Conservation (phyloP, 495 filamentous ascomycete genomes). For the Xanthoparmelia taractica region DNA sequence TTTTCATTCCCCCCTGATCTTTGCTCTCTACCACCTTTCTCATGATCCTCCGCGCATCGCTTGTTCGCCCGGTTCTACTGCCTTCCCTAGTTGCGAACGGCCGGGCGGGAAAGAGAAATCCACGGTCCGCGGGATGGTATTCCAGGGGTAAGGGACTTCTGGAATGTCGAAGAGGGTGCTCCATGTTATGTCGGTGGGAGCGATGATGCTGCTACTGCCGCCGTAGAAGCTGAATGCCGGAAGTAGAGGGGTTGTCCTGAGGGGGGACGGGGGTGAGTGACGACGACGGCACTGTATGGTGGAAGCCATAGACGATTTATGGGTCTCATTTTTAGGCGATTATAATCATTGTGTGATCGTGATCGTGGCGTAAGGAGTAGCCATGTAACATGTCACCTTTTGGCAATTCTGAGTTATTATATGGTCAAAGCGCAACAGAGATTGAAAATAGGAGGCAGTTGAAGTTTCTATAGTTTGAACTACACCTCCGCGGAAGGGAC, state of each 20-base stretch:
- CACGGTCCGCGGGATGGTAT: background rate
- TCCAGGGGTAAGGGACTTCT: background rate
- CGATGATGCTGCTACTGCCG: background rate
- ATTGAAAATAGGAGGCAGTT: background rate
- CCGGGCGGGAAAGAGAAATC: background rate
- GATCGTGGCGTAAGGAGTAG: background rate
- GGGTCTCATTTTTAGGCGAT: background rate
- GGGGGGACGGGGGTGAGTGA: background rate
- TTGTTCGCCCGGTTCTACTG: background rate
- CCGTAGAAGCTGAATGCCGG: background rate
- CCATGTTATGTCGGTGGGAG: background rate
- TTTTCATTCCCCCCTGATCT: background rate
- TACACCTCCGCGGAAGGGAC: no score
- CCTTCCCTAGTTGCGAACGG: background rate
- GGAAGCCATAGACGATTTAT: background rate
- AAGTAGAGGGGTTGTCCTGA: background rate
- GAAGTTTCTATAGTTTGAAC: no score
- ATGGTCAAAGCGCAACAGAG: no score
- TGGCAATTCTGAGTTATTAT: no score
- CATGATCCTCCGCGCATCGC: background rate
- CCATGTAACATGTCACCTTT: background rate
- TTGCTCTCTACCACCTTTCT: background rate
- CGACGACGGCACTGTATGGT: background rate
- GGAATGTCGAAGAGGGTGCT: background rate
- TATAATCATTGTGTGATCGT: background rate